Evolutionary conservation across 257 asterid species (phyloP).

Genomic region (Solanum medicagineum): DNA sequence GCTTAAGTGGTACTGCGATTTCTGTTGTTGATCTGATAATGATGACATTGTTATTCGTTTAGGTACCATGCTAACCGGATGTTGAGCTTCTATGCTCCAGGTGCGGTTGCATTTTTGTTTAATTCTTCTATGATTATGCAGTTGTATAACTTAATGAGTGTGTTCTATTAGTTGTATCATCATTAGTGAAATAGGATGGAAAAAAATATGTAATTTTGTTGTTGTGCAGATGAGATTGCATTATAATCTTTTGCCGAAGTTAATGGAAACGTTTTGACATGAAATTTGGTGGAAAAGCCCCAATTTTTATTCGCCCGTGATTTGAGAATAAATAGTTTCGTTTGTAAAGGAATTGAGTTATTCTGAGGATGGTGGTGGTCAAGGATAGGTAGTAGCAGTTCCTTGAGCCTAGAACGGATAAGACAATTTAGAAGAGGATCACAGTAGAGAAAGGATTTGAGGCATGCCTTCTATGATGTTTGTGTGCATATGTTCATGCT

Average conservation of each 20-base stretch:
- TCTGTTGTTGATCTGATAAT: conserved; percentile 3
- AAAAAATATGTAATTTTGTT: neutral
- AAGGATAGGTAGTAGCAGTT: neutral
- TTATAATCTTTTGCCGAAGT: neutral
- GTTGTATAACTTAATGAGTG: neutral
- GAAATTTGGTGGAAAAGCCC: neutral
- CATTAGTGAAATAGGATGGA: neutral
- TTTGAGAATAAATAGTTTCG: neutral
- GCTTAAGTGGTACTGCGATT: neutral
- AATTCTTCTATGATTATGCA: neutral
- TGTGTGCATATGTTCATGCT: neutral
- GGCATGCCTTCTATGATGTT: neutral
- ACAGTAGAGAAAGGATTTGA: neutral
- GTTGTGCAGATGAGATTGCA: neutral
- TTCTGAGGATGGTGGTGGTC: neutral
- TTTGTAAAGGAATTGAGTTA: neutral
- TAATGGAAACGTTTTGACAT: neutral
- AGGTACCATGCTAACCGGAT: conserved; percentile 98
- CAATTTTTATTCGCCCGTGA: neutral
- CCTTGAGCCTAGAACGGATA: neutral
- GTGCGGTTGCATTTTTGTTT: conserved; percentile 11
- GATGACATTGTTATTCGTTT: conserved; percentile 4
- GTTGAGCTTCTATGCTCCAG: conserved; percentile 99
- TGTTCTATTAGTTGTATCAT: neutral
- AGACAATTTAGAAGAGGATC: neutral